Evolutionary conservation across 768 basidiomycete genomes (phyloP).

Genomic region (Asterophora lycoperdoides): DNA sequence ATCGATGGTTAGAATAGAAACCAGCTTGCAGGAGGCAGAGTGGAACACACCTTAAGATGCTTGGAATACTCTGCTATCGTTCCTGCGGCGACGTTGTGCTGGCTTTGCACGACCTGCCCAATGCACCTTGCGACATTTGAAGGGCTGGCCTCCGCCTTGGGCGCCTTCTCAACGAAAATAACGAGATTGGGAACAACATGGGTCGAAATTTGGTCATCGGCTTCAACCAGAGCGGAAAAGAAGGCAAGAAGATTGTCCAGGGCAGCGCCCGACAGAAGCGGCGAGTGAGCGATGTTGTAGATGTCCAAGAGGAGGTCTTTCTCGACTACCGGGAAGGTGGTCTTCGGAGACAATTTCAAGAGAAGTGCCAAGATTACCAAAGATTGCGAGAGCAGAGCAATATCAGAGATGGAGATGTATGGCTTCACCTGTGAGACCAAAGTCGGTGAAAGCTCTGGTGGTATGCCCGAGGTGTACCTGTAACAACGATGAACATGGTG

Average conservation of each 20-base stretch:
- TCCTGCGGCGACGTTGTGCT: conserved; percentile 70
- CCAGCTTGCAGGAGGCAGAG: neutral
- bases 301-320: conserved; percentile 58
- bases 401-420: conserved; percentile 73
- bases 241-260: conserved; percentile 82
- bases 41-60: conserved; percentile 58
- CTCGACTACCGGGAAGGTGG: conserved; percentile 76
- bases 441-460: conserved; percentile 52
- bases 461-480: conserved; percentile 42
- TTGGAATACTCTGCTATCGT: conserved; percentile 85
- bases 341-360: conserved; percentile 58
- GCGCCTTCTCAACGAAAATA: conserved; percentile 58
- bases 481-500: neutral
- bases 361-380: conserved; percentile 63
- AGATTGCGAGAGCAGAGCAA: conserved; percentile 72
- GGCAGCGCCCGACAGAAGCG: conserved; percentile 69
- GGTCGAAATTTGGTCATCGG: conserved; percentile 78
- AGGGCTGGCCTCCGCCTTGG: conserved; percentile 51
- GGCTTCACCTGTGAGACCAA: conserved; percentile 72
- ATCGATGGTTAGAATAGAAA: neutral
- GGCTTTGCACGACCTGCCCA: conserved; percentile 72
- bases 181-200: conserved; percentile 78
- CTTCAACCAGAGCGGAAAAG: conserved; percentile 76
- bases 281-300: conserved; percentile 73
- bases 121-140: conserved; percentile 83